Base-by-base conservation (phyloP, 257 asterid species). In the Cordia subcordata region DNA sequence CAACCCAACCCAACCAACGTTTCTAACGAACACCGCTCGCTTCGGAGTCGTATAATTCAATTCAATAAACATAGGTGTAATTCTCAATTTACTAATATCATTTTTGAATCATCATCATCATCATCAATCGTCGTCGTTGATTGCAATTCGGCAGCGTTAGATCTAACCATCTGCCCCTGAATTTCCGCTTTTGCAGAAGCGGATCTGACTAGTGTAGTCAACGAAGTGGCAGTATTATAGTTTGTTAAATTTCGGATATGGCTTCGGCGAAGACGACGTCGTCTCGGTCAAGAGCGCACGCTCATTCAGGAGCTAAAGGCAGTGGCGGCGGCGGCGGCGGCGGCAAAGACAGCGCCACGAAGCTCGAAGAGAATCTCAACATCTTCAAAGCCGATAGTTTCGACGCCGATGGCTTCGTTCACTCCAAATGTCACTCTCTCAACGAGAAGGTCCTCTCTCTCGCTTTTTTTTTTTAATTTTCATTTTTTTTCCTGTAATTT, bases 341-440 rank as follows among this genome's bases (percentile, higher is more conserved):
- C 70, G 69, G 44, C 76, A 79, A 77, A 70, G 98, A 85, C 52
- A 83, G 62, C 45, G 95, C 83, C 50, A 69, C 74, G 60, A 93
- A 86, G 76, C 78, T 88, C 56, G 97, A 93, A 81, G 95, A 93
- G 35, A 86, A 89, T 83, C 95, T 93, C 72, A 84, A 80, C 74
- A 85, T 86, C 69, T 93, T 93, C 87, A 89, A 85, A 75, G 76
- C 99, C 75, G 97, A 93, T 75, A 73, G 54, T 66, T 93, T 84
- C 79, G 96, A 93, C 68, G 97, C 97, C 64, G 99, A 93, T 79
- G 68, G 74, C 49, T 93, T 45, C 73, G 83, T 93, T 64, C 87
- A 87, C 66, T 84, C 97, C 79, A 93, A 89, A 77, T 93, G 99
- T 76, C 89, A 85, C 60, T 79, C 96, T 44, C 81, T 86, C 22